Evolutionary conservation across 345 rosid genomes (phyloP), one percentile per base, ranked within the genome.

Genomic region (Ricinus communis): DNA sequence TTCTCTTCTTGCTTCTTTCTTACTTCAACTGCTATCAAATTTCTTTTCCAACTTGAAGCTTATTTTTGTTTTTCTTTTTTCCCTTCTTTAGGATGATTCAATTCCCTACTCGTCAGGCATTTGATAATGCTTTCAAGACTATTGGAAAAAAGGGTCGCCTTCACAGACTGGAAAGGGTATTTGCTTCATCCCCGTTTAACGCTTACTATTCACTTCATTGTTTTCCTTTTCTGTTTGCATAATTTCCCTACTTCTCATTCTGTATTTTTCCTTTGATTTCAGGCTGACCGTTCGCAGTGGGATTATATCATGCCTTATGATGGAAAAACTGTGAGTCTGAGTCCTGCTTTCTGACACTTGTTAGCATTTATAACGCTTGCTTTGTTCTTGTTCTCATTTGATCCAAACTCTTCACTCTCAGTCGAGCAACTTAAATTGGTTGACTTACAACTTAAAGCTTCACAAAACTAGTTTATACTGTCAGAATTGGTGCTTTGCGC

Each of bases 261-360:
- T 58, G 8, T 55, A 28, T 54, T 33, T 40, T 76, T 38, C 7
- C 24, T 55, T 59, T 14, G 27, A 71, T 78, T 25, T 38, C 88
- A 93, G 97, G 81, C 76, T 47, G 70, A 81, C 28, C 83, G 73
- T 57, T 51, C 75, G 16, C 84, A 73, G 47, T 88, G 92, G 93
- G 92, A 89, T 63, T 63, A 54, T 52, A 18, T 76, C 50, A 43
- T n/a, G 64, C 81, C 84, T 31, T 85, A 84, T 75, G 72, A 86
- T 71, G 97, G 97, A 49, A 89, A 80, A 89, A 81, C 87, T 65
- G 96, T 93, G 77, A 81, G 91, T 75, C 31, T 25, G 51, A 50
- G 0, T 66, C 56, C 58, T 28, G 0, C 55, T n/a, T 7, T 43
- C 45, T n/a, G 9, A 53, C 56, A 1, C 65, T 30, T 60, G 9